These are phyloP conservation scores for Blastobotrys malaysiensis DNA, from an alignment of 1,139 yeast genomes.

Conservation along the genomic window DNA sequence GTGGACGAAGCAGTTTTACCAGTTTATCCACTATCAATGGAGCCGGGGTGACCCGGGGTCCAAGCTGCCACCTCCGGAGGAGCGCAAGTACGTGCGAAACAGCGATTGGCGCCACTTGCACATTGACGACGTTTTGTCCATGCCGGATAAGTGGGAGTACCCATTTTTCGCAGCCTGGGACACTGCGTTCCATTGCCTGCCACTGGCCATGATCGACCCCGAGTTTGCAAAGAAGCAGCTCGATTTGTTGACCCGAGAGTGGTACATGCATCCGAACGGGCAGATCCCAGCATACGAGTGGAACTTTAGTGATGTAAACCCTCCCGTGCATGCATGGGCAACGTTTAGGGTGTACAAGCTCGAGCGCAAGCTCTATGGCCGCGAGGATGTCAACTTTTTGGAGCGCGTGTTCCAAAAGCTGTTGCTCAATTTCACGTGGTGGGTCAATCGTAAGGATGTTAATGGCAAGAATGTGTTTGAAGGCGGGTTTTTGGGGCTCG, in stretches of 20 bases:
- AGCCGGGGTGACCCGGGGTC: slow-evolving; percentile 80
- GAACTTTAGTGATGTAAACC: slow-evolving; percentile 94
- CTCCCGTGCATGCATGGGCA: slow-evolving; percentile 98
- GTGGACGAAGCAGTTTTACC: slow-evolving; percentile 93
- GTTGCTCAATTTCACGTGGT: slow-evolving; percentile 90
- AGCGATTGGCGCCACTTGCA: slow-evolving; percentile 87
- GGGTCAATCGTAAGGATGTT: slow-evolving; percentile 91
- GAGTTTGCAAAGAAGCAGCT: slow-evolving; percentile 88
- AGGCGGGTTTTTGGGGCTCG: slow-evolving; percentile 93
- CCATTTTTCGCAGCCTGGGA: slow-evolving; percentile 99
- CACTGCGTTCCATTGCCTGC: slow-evolving; percentile 93
- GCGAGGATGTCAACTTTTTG: slow-evolving; percentile 76
- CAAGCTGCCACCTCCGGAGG: slow-evolving; percentile 60
- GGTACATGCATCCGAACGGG: slow-evolving; percentile 99
- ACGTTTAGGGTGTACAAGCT: slow-evolving; percentile 85
- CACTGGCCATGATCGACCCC: slow-evolving; percentile 92
- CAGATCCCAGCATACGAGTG: slow-evolving; percentile 97
- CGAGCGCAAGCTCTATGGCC: slow-evolving; percentile 81
- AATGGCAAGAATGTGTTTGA: slow-evolving; percentile 90
- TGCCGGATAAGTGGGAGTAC: slow-evolving; percentile 97
- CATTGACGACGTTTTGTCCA: slow-evolving; percentile 79
- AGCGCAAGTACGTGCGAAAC: slow-evolving; percentile 80
- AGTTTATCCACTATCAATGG: slow-evolving; percentile 86
- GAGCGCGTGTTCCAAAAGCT: slow-evolving; percentile 91
- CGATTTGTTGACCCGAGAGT: slow-evolving; percentile 82